phyloP scores from a whole-genome alignment of 164 flowering plant genomes.

The Macadamia tetraphylla region DNA sequence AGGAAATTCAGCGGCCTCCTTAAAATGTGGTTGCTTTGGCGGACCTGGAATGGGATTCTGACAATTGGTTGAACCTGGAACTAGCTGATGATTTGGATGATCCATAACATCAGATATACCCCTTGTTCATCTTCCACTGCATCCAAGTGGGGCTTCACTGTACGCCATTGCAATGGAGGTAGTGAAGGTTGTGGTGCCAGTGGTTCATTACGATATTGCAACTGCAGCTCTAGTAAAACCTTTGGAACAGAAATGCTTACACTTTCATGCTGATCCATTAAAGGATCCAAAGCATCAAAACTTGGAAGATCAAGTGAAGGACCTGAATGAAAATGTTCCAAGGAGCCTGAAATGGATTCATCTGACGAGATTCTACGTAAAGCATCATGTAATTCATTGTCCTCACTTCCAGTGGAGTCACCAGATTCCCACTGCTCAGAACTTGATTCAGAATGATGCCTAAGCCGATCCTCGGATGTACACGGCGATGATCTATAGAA shows the following conservation, averaged over 20 bases:
- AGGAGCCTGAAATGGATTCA: constrained; percentile 42
- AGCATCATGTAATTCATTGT: constrained; percentile 46
- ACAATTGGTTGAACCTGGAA: constrained; percentile 16
- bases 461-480: constrained; percentile 52
- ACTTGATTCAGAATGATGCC: constrained; percentile 55
- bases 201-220: constrained; percentile 20
- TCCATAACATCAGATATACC: constrained; percentile 19
- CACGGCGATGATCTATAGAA: constrained; percentile 74
- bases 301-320: constrained; percentile 37
- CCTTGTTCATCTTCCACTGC: constrained; percentile 19
- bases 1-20: constrained; percentile 15
- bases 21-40: constrained; percentile 21
- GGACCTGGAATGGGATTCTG: constrained; percentile 28
- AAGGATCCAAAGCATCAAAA: constrained; percentile 34
- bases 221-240: constrained; percentile 6
- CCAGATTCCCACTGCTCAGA: constrained; percentile 79
- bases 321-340: constrained; percentile 24
- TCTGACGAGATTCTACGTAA: constrained; percentile 41
- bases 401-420: constrained; percentile 37
- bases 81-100: constrained; percentile 18
- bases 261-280: constrained; percentile 18
- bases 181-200: constrained; percentile 59
- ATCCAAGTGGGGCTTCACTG: constrained; percentile 23
- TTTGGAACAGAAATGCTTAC: constrained; percentile 11
- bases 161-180: constrained; percentile 60